These are phyloP conservation scores for Angomonas ambiguus DNA, from an alignment of 208 protist species.

Conservation along the genomic window DNA sequence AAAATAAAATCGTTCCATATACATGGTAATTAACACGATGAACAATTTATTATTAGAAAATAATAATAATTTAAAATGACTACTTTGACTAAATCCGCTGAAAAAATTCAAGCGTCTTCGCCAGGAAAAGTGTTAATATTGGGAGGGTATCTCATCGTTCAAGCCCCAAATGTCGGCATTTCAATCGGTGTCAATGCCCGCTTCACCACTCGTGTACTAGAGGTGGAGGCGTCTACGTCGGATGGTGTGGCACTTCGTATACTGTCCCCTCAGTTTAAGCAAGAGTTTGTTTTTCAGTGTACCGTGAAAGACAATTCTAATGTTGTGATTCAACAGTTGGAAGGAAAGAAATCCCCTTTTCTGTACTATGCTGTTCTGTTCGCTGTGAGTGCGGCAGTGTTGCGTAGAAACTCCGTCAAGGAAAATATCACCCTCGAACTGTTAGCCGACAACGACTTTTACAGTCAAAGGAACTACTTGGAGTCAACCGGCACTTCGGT, in stretches of 20 bases:
- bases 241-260: conserved; percentile 46
- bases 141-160: conserved; percentile 94
- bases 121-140: conserved; percentile 95
- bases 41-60: conserved; percentile 3
- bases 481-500: conserved; percentile 43
- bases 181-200: conserved; percentile 90
- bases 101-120: conserved; percentile 51
- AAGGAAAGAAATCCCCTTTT: conserved; percentile 53
- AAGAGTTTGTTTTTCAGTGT: conserved; percentile 59
- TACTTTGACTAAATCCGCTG: too few relatives aligned
- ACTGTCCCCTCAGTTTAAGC: conserved; percentile 78
- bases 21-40: too few relatives aligned
- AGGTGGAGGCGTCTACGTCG: not conserved
- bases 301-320: conserved; percentile 15
- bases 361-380: conserved; percentile 72
- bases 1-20: too few relatives aligned
- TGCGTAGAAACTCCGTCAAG: conserved; percentile 16
- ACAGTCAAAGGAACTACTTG: conserved; percentile 87
- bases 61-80: conserved; percentile 3
- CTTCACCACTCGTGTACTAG: conserved; percentile 70
- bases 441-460: conserved; percentile 90
- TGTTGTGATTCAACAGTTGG: conserved; percentile 51
- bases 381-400: conserved; percentile 40
- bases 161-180: conserved; percentile 87
- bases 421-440: conserved; percentile 48